A percentile compares a stretch with the other conserved stretches of the same genome.
These are phyloP conservation scores for Iris macrosiphon DNA, from an alignment of 106 monocot genomes.

Conservation along the genomic window DNA sequence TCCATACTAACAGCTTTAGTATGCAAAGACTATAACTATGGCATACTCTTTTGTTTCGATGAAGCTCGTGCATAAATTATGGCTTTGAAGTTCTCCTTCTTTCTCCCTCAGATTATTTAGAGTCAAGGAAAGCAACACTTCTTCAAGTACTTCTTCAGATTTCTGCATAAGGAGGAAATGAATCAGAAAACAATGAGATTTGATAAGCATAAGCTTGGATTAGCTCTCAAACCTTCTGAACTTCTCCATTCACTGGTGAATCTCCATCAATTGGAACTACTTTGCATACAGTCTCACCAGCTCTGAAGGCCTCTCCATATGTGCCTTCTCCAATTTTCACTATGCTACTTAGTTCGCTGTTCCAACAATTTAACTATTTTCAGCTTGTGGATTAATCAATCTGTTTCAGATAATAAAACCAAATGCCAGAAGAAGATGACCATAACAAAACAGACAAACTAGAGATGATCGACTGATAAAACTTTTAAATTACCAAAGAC, in stretches of 20 bases:
- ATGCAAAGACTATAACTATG: too few species aligned
- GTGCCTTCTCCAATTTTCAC: slow-evolving; percentile 96
- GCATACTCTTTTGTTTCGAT: slow-evolving; percentile 87
- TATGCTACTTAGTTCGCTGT: slow-evolving; percentile 53
- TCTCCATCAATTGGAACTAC: slow-evolving; percentile 94
- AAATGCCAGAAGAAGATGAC: background rate
- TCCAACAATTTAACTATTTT: background rate
- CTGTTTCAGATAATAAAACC: slow-evolving; percentile 3
- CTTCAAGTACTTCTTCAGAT: slow-evolving; percentile 94
- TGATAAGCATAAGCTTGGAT: background rate
- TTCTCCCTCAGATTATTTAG: slow-evolving; percentile 57
- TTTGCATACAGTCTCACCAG: slow-evolving; percentile 79
- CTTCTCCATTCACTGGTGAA: slow-evolving; percentile 81
- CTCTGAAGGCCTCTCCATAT: slow-evolving; percentile 90
- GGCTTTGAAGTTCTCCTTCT: slow-evolving; percentile 13
- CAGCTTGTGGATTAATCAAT: background rate
- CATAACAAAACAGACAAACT: too few species aligned
- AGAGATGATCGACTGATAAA: too few species aligned
- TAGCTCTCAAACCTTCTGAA: slow-evolving; percentile 91
- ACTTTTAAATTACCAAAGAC: too few species aligned
- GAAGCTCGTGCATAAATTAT: slow-evolving; percentile 61
- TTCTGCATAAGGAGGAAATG: slow-evolving; percentile 38
- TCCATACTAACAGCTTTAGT: too few species aligned
- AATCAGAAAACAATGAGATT: background rate
- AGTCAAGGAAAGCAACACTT: slow-evolving; percentile 79